Evolutionary conservation across 129 eudicot genomes (phyloP), one percentile per base, ranked within the genome.

Genomic region (Flaveria ramosissima): DNA sequence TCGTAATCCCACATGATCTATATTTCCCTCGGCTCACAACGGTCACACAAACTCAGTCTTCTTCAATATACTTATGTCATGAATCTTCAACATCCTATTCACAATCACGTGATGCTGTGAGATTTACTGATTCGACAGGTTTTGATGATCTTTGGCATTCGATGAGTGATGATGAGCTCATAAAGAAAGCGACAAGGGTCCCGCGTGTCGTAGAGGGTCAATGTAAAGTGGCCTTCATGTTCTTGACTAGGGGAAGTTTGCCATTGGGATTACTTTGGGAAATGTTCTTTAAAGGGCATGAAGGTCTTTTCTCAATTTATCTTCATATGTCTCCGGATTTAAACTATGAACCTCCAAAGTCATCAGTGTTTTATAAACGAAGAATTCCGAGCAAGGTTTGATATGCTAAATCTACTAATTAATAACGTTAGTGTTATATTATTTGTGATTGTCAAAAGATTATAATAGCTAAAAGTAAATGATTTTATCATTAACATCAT

Each of bases 351-450:
- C 88, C 93, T 15, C 85, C 88, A 9, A 39, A 79, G 71, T 85
- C 98, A 19, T 91, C 98, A 6, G 96, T 89, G 16, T 94, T 94
- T 67, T 87, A 91, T 86, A 89, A 89, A 48, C 91, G 96, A 23
- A 77, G 90, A 71, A 84, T 94, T 21, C 92, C 96, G 46, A 91
- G 96, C 88, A 77, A 91, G 96, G 98, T 90, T 56, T 12, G 60
- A 55, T 26, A 13, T 16, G 16, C 65, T 27, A 23, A 24, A 6
- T 32, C 23, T 16, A 53, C 46, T 6, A 17, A 23, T 39, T 67
- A 14, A 62, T 21, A 63, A 15, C n/a, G 1, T 52, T 73, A 14
- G 14, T 48, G 2, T 24, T 24, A 21, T 71, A 42, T 0, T 47
- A 0, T 46, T 10, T 26, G 5, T 11, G 15, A 62, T 27, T 4